Conservation (phyloP, 31 red algal genomes). For the Odonthalia washingtoniensis region DNA sequence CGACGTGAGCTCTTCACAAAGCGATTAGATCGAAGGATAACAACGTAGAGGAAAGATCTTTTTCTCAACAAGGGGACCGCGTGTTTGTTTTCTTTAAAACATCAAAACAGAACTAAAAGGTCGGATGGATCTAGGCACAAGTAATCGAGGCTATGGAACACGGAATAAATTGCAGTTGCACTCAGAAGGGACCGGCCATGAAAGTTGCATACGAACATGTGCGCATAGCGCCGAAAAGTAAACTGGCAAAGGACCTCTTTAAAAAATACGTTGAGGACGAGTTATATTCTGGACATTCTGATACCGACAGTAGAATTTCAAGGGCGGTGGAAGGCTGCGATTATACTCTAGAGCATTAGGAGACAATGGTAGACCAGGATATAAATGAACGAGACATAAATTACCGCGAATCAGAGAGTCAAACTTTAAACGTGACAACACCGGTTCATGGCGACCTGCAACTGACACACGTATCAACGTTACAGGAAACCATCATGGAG, state of each 20-base stretch:
- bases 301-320: not conserved
- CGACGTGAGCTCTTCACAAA: slow-evolving; percentile 21
- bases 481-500: no score
- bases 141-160: not conserved
- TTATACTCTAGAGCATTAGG: no score
- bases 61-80: no score
- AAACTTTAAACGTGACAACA: no score
- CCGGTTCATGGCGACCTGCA: no score
- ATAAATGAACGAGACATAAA: no score
- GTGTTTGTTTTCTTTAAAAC: no score
- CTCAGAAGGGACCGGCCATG: not conserved
- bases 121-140: not conserved
- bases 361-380: no score
- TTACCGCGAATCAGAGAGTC: no score
- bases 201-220: slow-evolving; percentile 44
- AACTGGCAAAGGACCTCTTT: not conserved
- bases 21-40: not conserved
- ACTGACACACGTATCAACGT: no score
- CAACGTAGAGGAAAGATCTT: no score
- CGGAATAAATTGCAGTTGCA: not conserved
- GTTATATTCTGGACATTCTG: not conserved
- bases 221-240: not conserved
- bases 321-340: not conserved
- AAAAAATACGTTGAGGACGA: slow-evolving; percentile 7
- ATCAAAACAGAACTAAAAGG: not conserved